Percentiles rank a stretch among this genome's conserved stretches.
phyloP scores from a whole-genome alignment of 2,329 filamentous ascomycete genomes.

The Paraphaeosphaeria sporulosa region DNA sequence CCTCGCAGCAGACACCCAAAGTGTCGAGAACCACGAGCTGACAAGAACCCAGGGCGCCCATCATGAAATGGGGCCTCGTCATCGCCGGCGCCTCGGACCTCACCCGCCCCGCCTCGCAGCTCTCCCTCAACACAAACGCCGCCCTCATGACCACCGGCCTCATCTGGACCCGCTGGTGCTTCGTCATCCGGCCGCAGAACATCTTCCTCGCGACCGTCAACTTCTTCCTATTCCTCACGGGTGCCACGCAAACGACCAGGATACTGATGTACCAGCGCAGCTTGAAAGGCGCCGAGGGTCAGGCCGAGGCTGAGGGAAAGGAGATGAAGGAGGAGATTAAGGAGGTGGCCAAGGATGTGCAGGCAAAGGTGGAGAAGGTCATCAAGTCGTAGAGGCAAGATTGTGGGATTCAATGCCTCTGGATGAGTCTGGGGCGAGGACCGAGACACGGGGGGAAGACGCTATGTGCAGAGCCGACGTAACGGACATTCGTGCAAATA shows the following conservation, averaged over 20 bases:
- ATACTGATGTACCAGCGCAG: slow-evolving; percentile 73
- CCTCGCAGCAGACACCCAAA: not conserved
- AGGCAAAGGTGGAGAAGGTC: slow-evolving; percentile 38
- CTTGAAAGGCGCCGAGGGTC: slow-evolving; percentile 60
- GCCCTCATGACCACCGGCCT: slow-evolving; percentile 89
- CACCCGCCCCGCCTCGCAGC: slow-evolving; percentile 86
- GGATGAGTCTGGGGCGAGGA: too few species aligned
- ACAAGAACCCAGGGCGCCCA: slow-evolving; percentile 75
- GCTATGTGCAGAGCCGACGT: not conserved
- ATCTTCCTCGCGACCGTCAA: slow-evolving; percentile 93
- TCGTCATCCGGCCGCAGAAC: slow-evolving; percentile 95
- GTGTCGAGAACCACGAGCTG: not conserved
- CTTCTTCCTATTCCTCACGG: slow-evolving; percentile 94
- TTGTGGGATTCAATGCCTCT: too few species aligned
- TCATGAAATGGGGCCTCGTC: slow-evolving; percentile 95
- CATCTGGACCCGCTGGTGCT: slow-evolving; percentile 99
- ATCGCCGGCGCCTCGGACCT: slow-evolving; percentile 92
- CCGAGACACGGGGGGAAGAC: not conserved
- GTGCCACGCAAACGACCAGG: slow-evolving; percentile 79
- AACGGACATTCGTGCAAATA: not conserved
- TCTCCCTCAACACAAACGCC: slow-evolving; percentile 90
- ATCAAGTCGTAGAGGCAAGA: slow-evolving; percentile 23
- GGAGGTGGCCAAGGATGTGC: slow-evolving; percentile 38
- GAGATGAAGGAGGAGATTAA: slow-evolving; percentile 41
- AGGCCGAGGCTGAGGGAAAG: slow-evolving; percentile 49